A percentile compares a stretch with the other conserved stretches of the same genome.
Conservation (phyloP, 495 filamentous ascomycete species). For the Viridothelium virens region DNA sequence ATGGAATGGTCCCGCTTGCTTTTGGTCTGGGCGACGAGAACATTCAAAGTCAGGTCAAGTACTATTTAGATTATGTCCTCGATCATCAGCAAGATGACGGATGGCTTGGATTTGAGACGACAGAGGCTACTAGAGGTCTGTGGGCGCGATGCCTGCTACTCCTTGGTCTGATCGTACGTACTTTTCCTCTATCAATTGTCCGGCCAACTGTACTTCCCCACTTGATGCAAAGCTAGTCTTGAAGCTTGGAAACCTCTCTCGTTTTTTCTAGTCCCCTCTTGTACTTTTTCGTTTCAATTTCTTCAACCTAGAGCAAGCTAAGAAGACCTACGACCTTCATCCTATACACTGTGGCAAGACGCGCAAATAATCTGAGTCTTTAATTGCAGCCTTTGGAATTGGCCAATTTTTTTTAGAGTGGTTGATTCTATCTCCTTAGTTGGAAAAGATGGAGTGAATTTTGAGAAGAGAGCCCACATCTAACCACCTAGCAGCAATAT, state of each 20-base stretch:
- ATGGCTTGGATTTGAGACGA: conserved; percentile 54
- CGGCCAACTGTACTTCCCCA: too few species aligned
- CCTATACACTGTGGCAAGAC: too few species aligned
- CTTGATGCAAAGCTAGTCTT: too few species aligned
- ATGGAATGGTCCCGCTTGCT: conserved; percentile 56
- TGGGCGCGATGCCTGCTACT: conserved; percentile 50
- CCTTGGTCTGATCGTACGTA: conserved; percentile 39
- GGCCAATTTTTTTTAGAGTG: too few species aligned
- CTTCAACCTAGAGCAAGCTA: too few species aligned
- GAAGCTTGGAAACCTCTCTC: not conserved
- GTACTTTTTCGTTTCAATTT: too few species aligned
- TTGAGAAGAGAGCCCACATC: not conserved
- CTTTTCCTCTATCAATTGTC: not conserved
- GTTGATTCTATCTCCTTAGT: too few species aligned
- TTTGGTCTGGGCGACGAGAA: conserved; percentile 47
- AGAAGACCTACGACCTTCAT: too few species aligned
- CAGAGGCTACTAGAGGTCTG: conserved; percentile 38
- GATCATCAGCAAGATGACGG: conserved; percentile 49
- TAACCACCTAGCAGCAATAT: conserved; percentile 26
- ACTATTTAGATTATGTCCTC: conserved; percentile 45
- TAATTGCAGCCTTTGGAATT: too few species aligned
- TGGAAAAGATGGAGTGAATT: not conserved
- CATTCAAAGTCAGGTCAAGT: conserved; percentile 47
- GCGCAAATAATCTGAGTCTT: too few species aligned
- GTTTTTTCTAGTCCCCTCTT: not conserved